Evolutionary conservation across 148 eudicot species (phyloP).

Genomic region (Fagopyrum homotropicum): DNA sequence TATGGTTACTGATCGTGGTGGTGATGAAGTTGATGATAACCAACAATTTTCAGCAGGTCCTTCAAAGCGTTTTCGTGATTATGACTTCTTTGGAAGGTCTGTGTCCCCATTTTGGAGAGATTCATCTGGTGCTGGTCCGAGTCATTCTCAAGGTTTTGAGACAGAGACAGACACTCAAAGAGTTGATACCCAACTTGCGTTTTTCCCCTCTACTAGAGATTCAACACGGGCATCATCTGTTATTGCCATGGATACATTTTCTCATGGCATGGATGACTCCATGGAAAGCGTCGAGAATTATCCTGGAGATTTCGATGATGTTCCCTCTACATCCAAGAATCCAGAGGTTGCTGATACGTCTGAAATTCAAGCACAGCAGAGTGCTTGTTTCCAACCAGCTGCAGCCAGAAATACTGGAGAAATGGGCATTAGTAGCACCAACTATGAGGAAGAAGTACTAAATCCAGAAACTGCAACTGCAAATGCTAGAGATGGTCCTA

Average conservation of each 20-base stretch:
- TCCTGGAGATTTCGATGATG: constrained; percentile 79
- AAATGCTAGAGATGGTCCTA: constrained; percentile 70
- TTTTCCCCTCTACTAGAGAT: constrained; percentile 52
- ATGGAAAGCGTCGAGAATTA: constrained; percentile 97
- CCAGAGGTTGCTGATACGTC: constrained; percentile 67
- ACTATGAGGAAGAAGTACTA: constrained; percentile 84
- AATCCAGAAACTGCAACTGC: constrained; percentile 75
- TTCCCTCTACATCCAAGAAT: constrained; percentile 50
- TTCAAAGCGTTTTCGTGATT: constrained; percentile 77
- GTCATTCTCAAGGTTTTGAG: constrained; percentile 63
- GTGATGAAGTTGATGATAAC: constrained; percentile 87
- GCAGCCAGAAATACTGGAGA: constrained; percentile 53
- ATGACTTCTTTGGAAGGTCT: constrained; percentile 44
- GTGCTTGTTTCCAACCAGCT: constrained; percentile 69
- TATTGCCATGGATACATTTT: constrained; percentile 82
- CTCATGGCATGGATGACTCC: constrained; percentile 73
- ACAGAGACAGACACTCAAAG: constrained; percentile 37
- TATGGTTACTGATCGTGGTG: constrained; percentile 87
- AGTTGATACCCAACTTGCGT: constrained; percentile 34
- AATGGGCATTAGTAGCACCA: constrained; percentile 92
- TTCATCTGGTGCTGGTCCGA: constrained; percentile 90
- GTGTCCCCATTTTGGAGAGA: constrained; percentile 51
- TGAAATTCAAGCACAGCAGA: constrained; percentile 88
- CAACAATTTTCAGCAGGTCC: constrained; percentile 76
- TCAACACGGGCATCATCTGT: constrained; percentile 86